Conservation (phyloP, 192 early-diverging fungal species). For the Obelidium mucronatum region DNA sequence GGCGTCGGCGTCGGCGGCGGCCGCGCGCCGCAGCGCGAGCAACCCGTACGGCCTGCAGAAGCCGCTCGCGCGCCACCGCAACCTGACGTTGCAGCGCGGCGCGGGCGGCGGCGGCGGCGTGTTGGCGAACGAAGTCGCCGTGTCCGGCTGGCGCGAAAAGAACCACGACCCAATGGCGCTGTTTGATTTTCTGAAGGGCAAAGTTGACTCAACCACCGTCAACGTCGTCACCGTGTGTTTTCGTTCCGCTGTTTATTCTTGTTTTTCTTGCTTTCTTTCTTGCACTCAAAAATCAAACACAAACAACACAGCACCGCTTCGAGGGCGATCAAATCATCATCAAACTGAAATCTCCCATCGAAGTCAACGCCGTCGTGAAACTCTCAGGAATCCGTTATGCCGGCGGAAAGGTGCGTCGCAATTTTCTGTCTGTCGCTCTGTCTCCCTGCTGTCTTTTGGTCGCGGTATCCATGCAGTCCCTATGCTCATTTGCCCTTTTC, state of each 20-base stretch:
- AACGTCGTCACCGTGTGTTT: constrained; percentile 1
- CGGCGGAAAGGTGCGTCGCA: constrained; percentile 11
- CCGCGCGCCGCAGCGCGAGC: not conserved
- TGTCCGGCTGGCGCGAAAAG: constrained; percentile 14
- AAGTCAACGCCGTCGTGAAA: constrained; percentile 10
- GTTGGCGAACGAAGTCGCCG: constrained; percentile 11
- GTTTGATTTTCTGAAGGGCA: constrained; percentile 7
- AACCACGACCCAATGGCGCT: constrained; percentile 24
- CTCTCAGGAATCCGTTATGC: constrained; percentile 24
- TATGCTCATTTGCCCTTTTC: no score
- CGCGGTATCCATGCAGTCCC: not conserved
- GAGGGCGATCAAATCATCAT: constrained; percentile 23
- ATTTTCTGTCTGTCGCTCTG: not conserved
- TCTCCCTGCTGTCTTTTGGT: not conserved
- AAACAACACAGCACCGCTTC: constrained; percentile 20
- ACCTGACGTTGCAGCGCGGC: not conserved
- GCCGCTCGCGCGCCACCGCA: not conserved
- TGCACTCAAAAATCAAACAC: not conserved
- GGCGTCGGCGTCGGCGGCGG: not conserved
- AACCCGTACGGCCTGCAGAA: not conserved
- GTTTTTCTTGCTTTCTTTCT: not conserved
- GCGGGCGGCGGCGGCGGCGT: not conserved
- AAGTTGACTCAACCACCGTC: constrained; percentile 14
- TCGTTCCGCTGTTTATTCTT: not conserved
- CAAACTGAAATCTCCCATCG: constrained; percentile 1